Conservation (phyloP, 306 rosid genomes). For the Ormosia emarginata region DNA sequence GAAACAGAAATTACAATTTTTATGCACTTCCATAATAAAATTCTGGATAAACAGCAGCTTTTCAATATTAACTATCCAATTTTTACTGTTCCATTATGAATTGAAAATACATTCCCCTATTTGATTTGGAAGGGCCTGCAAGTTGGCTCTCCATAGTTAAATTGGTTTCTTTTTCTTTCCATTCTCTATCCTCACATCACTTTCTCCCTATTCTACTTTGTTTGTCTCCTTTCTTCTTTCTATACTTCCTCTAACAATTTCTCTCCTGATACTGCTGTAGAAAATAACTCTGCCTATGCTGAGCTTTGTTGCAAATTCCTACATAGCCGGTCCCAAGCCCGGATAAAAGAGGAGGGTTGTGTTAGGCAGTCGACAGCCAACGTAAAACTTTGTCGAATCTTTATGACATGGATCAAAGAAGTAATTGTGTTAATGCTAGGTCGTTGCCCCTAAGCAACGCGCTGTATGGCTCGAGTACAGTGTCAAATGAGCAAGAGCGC, state of each 20-base stretch:
- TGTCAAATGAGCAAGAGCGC: no score
- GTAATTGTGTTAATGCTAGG: no score
- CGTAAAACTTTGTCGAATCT: no score
- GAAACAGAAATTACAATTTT: background rate
- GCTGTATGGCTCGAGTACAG: no score
- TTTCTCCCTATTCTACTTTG: background rate
- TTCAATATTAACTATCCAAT: background rate
- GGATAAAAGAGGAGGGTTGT: no score
- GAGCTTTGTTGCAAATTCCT: no score
- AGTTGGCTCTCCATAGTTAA: background rate
- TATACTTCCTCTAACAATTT: background rate
- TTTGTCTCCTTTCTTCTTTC: background rate
- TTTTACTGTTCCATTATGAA: background rate
- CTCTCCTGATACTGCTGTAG: background rate
- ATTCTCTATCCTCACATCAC: background rate
- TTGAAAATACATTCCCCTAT: background rate
- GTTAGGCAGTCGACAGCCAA: no score
- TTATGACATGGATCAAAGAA: no score
- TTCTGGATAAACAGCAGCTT: background rate
- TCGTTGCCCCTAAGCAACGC: no score
- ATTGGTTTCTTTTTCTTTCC: background rate
- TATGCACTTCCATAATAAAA: background rate
- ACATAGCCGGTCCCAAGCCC: no score
- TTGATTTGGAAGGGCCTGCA: background rate
- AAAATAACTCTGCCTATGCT: no score